Evolutionary conservation across 176 grass and related monocot species (phyloP), one percentile per base, ranked within the genome.

Genomic region (Oropetium thomaeum): DNA sequence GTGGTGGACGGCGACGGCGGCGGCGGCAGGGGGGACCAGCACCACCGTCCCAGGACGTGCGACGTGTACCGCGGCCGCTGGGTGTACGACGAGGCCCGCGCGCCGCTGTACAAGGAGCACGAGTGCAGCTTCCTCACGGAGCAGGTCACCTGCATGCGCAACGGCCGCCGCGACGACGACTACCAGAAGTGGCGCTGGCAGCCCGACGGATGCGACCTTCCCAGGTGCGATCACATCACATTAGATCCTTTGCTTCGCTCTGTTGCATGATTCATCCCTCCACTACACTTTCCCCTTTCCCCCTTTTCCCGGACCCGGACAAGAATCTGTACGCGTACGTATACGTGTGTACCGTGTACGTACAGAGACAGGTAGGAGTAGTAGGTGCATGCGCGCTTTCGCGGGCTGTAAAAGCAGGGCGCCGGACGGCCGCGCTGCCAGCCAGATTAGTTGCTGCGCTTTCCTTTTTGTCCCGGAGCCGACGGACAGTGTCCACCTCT

Each of bases 101-200:
- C 69, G 67, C 93, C 89, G 39, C 17, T 88, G 4, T 96, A 96
- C 82, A 87, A 78, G 74, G 93, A 92, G 67, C 45, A 43, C 29
- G 79, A 62, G 15, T 96, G 93, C 84, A 38, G 79, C 54, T 96
- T 96, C 87, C 87, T 96, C 10, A 96, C 93, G 11, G 93, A 96
- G 82, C 93, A 96, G 83, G 93, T 96, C 69, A 90, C 87, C 75
- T 96, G 93, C 87, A 92, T 81, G 87, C 86, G 93, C 71, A 96
- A 96, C 87, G 93, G 93, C 84, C 87, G 93, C 65, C 81, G 48
- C 58, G 90, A 92, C 77, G 93, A 92, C 77, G 51, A 61, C 45
- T 96, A 87, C 77, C 93, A 96, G 93, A 92, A 92, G 69, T 96
- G 93, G 93, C 87, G 84, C 47, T 96, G 93, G 93, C 93, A 96